phyloP scores from a whole-genome alignment of 2,329 filamentous ascomycete genomes.

The Neophaeococcomyces aloes region DNA sequence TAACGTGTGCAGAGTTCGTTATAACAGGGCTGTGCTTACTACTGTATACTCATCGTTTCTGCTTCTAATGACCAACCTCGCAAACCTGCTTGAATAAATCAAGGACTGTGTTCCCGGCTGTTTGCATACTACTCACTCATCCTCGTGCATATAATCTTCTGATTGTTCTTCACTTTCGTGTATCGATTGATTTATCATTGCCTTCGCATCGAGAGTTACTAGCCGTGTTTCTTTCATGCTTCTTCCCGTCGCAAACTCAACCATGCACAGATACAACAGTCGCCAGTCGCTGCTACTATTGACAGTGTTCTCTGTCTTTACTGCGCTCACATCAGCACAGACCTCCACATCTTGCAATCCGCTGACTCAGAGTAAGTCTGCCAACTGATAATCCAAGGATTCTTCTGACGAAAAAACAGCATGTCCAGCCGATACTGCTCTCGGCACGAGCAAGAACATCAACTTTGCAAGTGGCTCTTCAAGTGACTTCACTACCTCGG shows the following conservation, averaged over 20 bases:
- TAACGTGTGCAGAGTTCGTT: neutral
- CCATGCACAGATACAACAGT: neutral
- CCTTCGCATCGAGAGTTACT: neutral
- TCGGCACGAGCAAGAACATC: constrained; percentile 71
- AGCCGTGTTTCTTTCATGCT: neutral
- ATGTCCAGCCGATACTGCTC: constrained; percentile 67
- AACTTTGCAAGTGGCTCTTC: constrained; percentile 73
- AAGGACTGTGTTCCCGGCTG: neutral
- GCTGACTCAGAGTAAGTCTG: constrained; percentile 27
- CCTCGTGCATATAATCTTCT: constrained; percentile 1
- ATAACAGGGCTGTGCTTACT: neutral
- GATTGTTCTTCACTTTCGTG: neutral
- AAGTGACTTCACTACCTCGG: constrained; percentile 63
- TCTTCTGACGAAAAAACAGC: constrained; percentile 2
- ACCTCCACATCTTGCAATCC: constrained; percentile 38
- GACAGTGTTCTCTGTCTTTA: neutral
- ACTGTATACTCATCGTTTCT: neutral
- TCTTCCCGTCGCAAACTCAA: neutral
- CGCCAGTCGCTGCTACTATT: neutral
- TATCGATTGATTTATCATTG: neutral
- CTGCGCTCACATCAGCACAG: constrained; percentile 25
- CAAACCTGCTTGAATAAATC: neutral
- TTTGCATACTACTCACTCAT: neutral
- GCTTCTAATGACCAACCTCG: neutral
- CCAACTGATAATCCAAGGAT: too few relatives aligned